A percentile compares a stretch with the other conserved stretches of the same genome.
Evolutionary conservation across 73 alveolate genomes (phyloP).

Genomic region (Breviolum minutum): DNA sequence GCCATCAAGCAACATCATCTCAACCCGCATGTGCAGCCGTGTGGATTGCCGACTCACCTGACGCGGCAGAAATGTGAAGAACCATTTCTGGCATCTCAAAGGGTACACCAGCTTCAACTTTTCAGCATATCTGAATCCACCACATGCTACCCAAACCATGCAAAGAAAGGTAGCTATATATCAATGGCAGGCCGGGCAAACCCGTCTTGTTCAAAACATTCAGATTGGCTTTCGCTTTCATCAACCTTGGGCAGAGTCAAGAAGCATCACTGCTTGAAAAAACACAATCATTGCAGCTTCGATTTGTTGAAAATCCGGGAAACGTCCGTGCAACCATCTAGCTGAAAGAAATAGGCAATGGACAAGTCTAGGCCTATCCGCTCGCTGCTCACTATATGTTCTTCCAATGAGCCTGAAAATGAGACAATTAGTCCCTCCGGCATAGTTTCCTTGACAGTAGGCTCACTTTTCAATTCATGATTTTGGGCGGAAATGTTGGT

Average conservation of each 20-base stretch:
- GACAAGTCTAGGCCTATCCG: too few species aligned
- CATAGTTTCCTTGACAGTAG: too few species aligned
- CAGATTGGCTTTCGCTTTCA: constrained; percentile 62
- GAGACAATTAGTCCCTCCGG: too few species aligned
- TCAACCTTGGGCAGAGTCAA: constrained; percentile 6
- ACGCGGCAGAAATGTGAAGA: background rate
- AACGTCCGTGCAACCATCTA: too few species aligned
- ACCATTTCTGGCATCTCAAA: background rate
- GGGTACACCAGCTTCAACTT: background rate
- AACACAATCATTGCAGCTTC: background rate
- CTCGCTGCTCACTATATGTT: too few species aligned
- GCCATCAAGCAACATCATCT: constrained; percentile 80
- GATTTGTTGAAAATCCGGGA: too few species aligned
- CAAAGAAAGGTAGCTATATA: background rate
- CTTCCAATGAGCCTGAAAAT: too few species aligned
- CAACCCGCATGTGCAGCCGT: constrained; percentile 86
- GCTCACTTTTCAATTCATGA: too few species aligned
- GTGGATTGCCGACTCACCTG: constrained; percentile 81
- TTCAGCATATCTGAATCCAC: background rate
- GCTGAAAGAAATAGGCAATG: too few species aligned
- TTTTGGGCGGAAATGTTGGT: too few species aligned
- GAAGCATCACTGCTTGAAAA: background rate
- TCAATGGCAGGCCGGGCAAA: too few species aligned
- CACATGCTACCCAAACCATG: background rate
- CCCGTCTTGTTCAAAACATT: constrained; percentile 63